phyloP scores from a whole-genome alignment of 176 grass and related monocot genomes.

The Zizania latifolia region DNA sequence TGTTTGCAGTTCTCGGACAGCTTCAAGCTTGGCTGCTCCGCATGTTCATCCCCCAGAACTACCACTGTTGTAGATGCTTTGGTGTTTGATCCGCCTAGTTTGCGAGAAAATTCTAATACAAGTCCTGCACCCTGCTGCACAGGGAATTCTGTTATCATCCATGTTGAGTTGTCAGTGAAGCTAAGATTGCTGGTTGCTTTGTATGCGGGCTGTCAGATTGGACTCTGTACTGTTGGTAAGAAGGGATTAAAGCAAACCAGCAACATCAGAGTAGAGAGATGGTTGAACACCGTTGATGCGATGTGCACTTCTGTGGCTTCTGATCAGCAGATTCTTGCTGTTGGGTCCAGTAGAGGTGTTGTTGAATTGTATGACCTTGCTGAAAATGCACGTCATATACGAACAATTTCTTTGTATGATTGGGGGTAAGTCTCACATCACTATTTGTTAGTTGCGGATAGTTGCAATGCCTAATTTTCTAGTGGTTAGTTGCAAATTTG shows the following conservation, averaged over 20 bases:
- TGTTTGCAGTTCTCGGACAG: slow-evolving; percentile 64
- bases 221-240: slow-evolving; percentile 72
- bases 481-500: background rate
- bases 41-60: slow-evolving; percentile 46
- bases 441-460: background rate
- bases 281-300: slow-evolving; percentile 59
- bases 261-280: slow-evolving; percentile 68
- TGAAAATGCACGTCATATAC: slow-evolving; percentile 59
- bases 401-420: slow-evolving; percentile 86
- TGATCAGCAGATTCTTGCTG: slow-evolving; percentile 87
- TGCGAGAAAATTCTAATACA: slow-evolving; percentile 29
- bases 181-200: slow-evolving; percentile 71
- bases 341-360: slow-evolving; percentile 81
- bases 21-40: slow-evolving; percentile 62
- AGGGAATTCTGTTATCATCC: slow-evolving; percentile 55
- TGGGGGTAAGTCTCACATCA: slow-evolving; percentile 67
- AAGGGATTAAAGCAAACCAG: slow-evolving; percentile 74
- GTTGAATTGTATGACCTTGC: slow-evolving; percentile 92
- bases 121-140: slow-evolving; percentile 53
- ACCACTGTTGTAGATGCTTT: slow-evolving; percentile 33
- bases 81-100: slow-evolving; percentile 47
- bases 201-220: slow-evolving; percentile 80
- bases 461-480: slow-evolving; percentile 4
- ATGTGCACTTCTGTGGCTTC: slow-evolving; percentile 87
- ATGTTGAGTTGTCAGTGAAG: slow-evolving; percentile 74